These are phyloP conservation scores for Ganoderma sinense DNA, from an alignment of 1,284 basidiomycete species.

Conservation along the genomic window DNA sequence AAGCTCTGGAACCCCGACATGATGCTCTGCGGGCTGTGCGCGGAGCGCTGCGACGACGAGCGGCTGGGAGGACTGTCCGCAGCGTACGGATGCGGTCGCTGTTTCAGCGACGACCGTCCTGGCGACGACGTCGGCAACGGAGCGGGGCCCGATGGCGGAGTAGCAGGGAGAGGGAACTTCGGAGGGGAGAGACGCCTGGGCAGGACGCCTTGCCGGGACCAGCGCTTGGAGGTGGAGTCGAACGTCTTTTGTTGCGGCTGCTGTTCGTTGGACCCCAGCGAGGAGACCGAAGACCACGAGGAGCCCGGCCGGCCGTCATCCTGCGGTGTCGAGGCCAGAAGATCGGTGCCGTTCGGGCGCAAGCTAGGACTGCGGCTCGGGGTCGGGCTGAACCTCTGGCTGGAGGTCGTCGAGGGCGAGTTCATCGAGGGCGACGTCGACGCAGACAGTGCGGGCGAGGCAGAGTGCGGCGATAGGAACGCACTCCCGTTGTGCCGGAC, in stretches of 20 bases:
- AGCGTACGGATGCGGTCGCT: constrained; percentile 42
- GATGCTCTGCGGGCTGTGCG: constrained; percentile 53
- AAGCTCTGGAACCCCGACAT: constrained; percentile 50
- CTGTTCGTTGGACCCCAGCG: constrained; percentile 51
- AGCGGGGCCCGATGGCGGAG: constrained; percentile 42
- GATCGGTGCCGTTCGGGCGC: constrained; percentile 20
- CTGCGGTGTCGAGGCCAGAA: constrained; percentile 15
- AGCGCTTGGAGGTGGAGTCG: constrained; percentile 51
- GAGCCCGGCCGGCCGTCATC: constrained; percentile 38
- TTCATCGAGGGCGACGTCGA: constrained; percentile 20
- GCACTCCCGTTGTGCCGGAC: constrained; percentile 35
- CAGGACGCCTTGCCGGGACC: constrained; percentile 65
- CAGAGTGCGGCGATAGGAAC: constrained; percentile 25
- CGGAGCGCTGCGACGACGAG: constrained; percentile 52
- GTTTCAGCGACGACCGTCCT: constrained; percentile 27
- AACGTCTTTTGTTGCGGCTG: constrained; percentile 35
- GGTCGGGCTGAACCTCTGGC: constrained; percentile 26
- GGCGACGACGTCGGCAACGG: constrained; percentile 26
- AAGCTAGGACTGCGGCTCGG: constrained; percentile 25
- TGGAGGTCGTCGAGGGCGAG: constrained; percentile 27
- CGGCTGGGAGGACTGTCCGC: constrained; percentile 49
- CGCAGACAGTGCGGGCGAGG: constrained; percentile 24
- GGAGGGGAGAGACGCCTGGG: constrained; percentile 65
- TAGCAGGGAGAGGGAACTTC: constrained; percentile 62
- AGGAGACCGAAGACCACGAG: constrained; percentile 64